Conservation (phyloP, 208 protist genomes). For the Trypanosoma brucei region DNA sequence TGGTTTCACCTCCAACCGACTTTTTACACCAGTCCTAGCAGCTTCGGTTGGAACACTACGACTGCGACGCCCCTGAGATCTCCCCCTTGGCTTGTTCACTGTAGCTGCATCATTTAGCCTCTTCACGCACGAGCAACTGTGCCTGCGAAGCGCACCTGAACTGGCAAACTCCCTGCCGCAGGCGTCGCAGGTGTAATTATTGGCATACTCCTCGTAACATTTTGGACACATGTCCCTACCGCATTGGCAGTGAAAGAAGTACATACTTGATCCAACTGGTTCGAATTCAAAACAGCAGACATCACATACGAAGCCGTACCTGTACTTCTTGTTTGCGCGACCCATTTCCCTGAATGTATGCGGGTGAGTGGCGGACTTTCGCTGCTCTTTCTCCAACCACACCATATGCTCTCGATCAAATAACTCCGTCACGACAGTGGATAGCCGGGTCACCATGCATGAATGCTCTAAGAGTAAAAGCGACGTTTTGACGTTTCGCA, state of each 20-base stretch:
- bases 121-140: conserved; percentile 20
- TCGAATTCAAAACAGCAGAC: conserved; percentile 76
- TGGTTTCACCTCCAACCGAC: too few species aligned
- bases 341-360: conserved; percentile 65
- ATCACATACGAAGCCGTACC: conserved; percentile 83
- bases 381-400: conserved; percentile 80
- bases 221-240: conserved; percentile 77
- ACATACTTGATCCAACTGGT: conserved; percentile 39
- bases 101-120: neutral
- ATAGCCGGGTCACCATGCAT: conserved; percentile 51
- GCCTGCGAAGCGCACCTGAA: conserved; percentile 55
- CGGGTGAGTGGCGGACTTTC: conserved; percentile 63
- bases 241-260: conserved; percentile 85
- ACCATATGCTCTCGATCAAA: conserved; percentile 66
- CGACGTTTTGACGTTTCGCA: conserved; percentile 24
- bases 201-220: conserved; percentile 59
- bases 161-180: conserved; percentile 62
- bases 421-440: conserved; percentile 62
- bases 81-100: neutral
- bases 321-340: conserved; percentile 57
- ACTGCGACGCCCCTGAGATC: neutral
- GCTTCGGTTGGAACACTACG: too few species aligned
- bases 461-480: conserved; percentile 48
- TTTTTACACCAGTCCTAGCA: too few species aligned
- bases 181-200: conserved; percentile 60